Evolutionary conservation across 768 basidiomycete species (phyloP), one percentile per base, ranked within the genome.

Genomic region (Leucosporidium yakuticum): DNA sequence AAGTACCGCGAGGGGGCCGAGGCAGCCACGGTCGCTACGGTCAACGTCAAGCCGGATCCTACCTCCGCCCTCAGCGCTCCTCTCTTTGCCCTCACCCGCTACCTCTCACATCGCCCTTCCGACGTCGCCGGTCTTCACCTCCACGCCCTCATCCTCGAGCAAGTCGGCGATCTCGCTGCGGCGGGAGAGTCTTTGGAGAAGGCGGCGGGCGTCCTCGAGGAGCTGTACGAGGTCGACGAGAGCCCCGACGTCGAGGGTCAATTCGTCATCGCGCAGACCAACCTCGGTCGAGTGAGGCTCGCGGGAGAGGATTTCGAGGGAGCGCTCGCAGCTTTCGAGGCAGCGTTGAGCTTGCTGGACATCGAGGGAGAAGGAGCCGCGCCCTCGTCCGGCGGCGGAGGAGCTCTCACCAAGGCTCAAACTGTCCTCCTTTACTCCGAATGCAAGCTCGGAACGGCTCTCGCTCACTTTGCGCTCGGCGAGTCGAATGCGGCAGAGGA

Each of bases 171-270:
- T 49, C 74, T 83, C 34, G 84, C 86, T 21, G 81, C 85, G 34
- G 89, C 86, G 9, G 79, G 82, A 21, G 78, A 81, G 31, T 80
- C 85, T 44, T 81, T 93, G 50, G 78, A 81, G 44, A 83, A 82
- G 34, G 86, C 88, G 1, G 89, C 91, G 20, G 67, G 78, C 5
- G 81, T 92, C 15, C 80, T 98, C n/a, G 95, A 98, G 78, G 83
- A 85, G 2, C 83, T 84, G 32, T 99, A 96, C 79, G 96, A 99
- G 77, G 86, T 88, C 62, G 85, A 84, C 20, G 96, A 99, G 78
- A 88, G 91, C 62, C 79, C 86, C 1, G 80, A 81, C 29, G 85
- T 91, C 17, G 96, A 97, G 78, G 80, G 82, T 60, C 86, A 84
- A 62, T 99, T 88, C 75, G 85, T 84, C 8, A 85, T 92, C 49